Evolutionary conservation across 192 early-diverging fungal species (phyloP), one percentile per base, ranked within the genome.

Genomic region (Rhizophagus prolifer): DNA sequence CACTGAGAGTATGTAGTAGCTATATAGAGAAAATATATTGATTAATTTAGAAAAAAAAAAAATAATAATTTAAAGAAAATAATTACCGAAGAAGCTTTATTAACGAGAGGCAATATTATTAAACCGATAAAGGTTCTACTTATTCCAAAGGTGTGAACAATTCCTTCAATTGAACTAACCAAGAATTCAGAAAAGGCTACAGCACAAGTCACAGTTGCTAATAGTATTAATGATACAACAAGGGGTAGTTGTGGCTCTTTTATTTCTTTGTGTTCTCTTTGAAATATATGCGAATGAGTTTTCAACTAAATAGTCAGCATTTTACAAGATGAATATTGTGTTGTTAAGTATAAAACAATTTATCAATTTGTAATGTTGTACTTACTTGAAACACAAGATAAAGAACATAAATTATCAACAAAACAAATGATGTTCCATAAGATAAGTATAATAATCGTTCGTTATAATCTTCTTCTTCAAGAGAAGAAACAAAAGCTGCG

Each of bases 111-210:
- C 46, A 98, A 77, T 14, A 98, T 74, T 76, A 97, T 92, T 58
- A 98, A 88, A 60, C 96, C 96, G 44, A 98, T 92, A 83, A 98
- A 98, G 8, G 91, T 91, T n/a, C 90, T 77, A 28, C 82, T 88
- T 28, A 97, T 82, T 58, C 88, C 81, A 88, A 91, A 93, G 54
- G 86, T 75, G 31, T 90, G 77, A 8, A 92, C 88, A n/a, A 98
- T 76, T 21, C 87, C 90, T 60, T 95, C 92, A 47, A 98, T 94
- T 0, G 92, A 91, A 28, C 83, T 87, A 2, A 98, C 95, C 13
- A 98, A 81, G 74, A 86, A 92, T 77, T 97, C 95, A 46, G 95
- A 95, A 26, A 97, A 74, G 9, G 92, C 90, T 1, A 95, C 90
- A 13, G 91, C 72, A 0, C 90, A 80, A 4, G 94, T 95, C 50